Conservation (phyloP, 371 early-diverging fungal genomes). For the Catenaria anguillulae region DNA sequence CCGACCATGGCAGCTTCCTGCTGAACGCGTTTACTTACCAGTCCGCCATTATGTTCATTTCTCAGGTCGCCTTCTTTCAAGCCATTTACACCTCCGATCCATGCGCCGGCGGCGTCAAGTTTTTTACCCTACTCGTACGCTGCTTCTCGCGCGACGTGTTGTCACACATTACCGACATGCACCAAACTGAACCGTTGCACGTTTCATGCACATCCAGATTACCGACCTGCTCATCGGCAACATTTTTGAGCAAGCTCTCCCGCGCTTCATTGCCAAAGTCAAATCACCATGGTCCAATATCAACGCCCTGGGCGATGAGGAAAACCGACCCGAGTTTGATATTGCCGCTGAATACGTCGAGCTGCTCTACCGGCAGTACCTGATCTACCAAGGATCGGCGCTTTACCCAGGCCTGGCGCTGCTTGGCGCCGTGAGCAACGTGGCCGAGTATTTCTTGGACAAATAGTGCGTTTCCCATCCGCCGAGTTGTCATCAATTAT, state of each 20-base stretch:
- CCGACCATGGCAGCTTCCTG: too few relatives aligned
- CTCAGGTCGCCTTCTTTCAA: not conserved
- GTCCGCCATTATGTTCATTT: too few relatives aligned
- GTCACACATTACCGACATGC: too few relatives aligned
- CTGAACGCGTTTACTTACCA: too few relatives aligned
- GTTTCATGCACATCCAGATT: too few relatives aligned
- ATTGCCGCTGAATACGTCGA: conserved; percentile 2
- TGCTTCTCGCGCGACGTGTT: too few relatives aligned
- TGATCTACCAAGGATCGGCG: not conserved
- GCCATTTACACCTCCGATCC: not conserved
- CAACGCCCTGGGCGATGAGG: not conserved
- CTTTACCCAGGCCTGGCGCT: not conserved
- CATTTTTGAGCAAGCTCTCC: not conserved
- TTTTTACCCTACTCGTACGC: not conserved
- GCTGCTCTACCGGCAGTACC: conserved; percentile 5
- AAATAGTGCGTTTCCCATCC: too few relatives aligned
- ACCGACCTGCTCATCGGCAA: conserved; percentile 1
- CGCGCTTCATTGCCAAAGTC: not conserved
- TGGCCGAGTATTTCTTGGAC: not conserved
- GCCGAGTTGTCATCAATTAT: not conserved
- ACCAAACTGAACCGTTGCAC: too few relatives aligned
- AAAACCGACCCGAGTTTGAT: conserved; percentile 4
- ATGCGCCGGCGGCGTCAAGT: conserved; percentile 6
- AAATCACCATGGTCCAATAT: not conserved
- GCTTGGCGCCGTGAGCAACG: not conserved